Percentiles rank a stretch among this genome's conserved stretches.
Evolutionary conservation across 352 stramenopile genomes (phyloP).

Genomic region (Peronospora farinosa): DNA sequence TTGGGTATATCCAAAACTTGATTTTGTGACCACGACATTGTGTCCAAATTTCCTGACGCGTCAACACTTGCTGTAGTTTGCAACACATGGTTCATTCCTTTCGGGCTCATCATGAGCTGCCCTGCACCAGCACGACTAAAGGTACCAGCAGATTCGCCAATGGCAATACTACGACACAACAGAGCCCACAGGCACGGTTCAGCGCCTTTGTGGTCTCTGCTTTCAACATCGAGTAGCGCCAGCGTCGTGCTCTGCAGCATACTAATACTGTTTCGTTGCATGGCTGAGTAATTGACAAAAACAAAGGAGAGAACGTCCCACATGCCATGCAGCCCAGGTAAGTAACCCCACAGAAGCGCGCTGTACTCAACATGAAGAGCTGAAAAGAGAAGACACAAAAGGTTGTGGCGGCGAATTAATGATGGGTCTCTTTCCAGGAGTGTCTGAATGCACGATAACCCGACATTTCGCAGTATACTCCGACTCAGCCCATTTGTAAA

Average conservation of each 20-base stretch:
- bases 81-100: slow-evolving; percentile 34
- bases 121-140: slow-evolving; percentile 22
- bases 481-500: slow-evolving; percentile 52
- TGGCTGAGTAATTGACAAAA: slow-evolving; percentile 15
- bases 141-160: slow-evolving; percentile 56
- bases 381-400: slow-evolving; percentile 72
- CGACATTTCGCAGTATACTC: slow-evolving; percentile 64
- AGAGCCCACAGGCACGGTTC: slow-evolving; percentile 69
- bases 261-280: slow-evolving; percentile 29
- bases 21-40: slow-evolving; percentile 15
- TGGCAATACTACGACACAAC: slow-evolving; percentile 72
- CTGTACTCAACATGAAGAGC: slow-evolving; percentile 70
- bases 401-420: slow-evolving; percentile 50
- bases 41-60: slow-evolving; percentile 13
- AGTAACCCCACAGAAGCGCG: slow-evolving; percentile 48
- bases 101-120: slow-evolving; percentile 69
- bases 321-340: slow-evolving; percentile 63
- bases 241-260: slow-evolving; percentile 55
- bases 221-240: slow-evolving; percentile 64
- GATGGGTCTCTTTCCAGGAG: slow-evolving; percentile 68
- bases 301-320: slow-evolving; percentile 56
- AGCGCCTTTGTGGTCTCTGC: slow-evolving; percentile 32
- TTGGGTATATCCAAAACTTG: slow-evolving; percentile 19
- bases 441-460: slow-evolving; percentile 68
- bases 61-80: slow-evolving; percentile 11